These are phyloP conservation scores for Penicillium capsulatum DNA, from an alignment of 2,329 filamentous ascomycete species.

Conservation along the genomic window DNA sequence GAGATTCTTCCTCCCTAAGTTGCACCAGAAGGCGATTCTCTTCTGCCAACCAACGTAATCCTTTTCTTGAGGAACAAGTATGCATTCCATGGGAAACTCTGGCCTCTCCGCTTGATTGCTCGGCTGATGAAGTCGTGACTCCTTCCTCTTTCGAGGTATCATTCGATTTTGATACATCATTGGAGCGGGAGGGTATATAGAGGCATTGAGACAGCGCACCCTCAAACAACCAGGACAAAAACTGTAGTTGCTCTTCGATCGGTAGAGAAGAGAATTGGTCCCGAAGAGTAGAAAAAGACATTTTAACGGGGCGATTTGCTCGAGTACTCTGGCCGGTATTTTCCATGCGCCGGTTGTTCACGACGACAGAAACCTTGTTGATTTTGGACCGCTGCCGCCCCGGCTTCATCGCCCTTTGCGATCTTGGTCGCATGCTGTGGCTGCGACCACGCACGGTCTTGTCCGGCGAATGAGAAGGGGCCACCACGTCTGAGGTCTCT, in stretches of 20 bases:
- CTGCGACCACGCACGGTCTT: slow-evolving; percentile 1
- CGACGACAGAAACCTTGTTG: slow-evolving; percentile 9
- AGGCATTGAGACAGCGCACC: slow-evolving; percentile 5
- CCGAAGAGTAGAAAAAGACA: slow-evolving; percentile 5
- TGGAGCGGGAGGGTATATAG: background rate
- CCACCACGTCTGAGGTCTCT: slow-evolving; percentile 1
- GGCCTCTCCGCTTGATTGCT: slow-evolving; percentile 1
- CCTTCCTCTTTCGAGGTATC: background rate
- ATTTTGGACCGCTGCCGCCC: slow-evolving; percentile 8
- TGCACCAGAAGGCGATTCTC: slow-evolving; percentile 3
- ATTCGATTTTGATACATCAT: slow-evolving; percentile 1
- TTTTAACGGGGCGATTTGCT: slow-evolving; percentile 4
- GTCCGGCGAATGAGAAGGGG: slow-evolving; percentile 3
- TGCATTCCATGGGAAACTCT: background rate
- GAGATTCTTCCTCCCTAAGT: slow-evolving; percentile 1
- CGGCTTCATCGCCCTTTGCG: slow-evolving; percentile 1
- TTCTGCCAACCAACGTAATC: background rate
- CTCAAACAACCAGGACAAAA: slow-evolving; percentile 11
- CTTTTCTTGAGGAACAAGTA: slow-evolving; percentile 1
- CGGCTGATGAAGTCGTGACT: slow-evolving; percentile 1
- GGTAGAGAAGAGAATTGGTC: slow-evolving; percentile 7
- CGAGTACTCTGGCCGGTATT: slow-evolving; percentile 1
- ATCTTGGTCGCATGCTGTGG: slow-evolving; percentile 1
- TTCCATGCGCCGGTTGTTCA: slow-evolving; percentile 4
- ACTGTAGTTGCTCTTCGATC: slow-evolving; percentile 9